Conservation (phyloP, 305 asterid species). For the Solanum chacoense region DNA sequence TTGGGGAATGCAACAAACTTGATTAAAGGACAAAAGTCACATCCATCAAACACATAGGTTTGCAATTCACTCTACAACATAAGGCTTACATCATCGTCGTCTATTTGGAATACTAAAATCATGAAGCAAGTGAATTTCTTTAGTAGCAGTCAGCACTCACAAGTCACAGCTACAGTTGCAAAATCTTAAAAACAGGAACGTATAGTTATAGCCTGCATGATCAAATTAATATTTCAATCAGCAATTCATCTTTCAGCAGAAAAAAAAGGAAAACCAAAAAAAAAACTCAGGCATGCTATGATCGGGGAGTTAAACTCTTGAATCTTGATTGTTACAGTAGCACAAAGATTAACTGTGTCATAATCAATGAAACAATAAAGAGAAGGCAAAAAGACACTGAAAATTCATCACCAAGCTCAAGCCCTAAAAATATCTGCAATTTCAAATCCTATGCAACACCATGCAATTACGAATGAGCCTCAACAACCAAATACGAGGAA, state of each 20-base stretch:
- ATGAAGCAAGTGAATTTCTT: background rate
- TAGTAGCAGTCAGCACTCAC: conserved; percentile 1
- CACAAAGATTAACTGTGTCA: background rate
- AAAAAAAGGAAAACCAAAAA: background rate
- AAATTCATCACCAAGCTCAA: background rate
- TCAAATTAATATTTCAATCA: conserved; percentile 5
- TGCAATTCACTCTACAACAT: background rate
- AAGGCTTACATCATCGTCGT: background rate
- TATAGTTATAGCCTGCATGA: background rate
- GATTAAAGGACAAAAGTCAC: conserved; percentile 12
- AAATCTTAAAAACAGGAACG: background rate
- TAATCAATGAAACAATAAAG: background rate
- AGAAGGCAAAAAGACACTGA: background rate
- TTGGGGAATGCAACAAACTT: background rate
- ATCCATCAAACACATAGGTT: conserved; percentile 12
- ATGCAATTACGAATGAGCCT: background rate
- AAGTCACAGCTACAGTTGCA: conserved; percentile 5
- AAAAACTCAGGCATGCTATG: conserved; percentile 15
- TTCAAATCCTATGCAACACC: background rate
- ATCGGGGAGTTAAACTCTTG: conserved; percentile 5
- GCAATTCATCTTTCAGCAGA: conserved; percentile 8
- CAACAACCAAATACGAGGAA: background rate
- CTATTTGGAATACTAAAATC: background rate
- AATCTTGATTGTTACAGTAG: background rate
- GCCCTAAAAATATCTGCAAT: background rate